Evolutionary conservation across 75 land plant genomes (phyloP).

Genomic region (Selaginella moellendorffii): DNA sequence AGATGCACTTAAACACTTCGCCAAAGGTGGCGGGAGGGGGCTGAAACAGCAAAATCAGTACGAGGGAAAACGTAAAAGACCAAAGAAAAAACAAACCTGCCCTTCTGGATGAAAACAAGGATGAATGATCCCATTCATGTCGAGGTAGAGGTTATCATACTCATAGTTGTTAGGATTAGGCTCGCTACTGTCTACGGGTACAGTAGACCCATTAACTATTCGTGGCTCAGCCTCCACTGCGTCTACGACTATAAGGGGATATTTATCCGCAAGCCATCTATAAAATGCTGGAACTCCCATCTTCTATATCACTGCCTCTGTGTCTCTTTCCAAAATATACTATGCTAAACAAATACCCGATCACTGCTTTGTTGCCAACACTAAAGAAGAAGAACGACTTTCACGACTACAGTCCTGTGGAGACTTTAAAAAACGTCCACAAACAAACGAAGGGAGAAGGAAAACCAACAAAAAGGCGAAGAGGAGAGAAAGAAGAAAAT

Average conservation of each 20-base stretch:
- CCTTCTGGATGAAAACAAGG: constrained; percentile 90
- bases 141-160: constrained; percentile 69
- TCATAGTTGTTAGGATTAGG: constrained; percentile 67
- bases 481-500: too few species aligned
- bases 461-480: too few species aligned
- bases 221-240: constrained; percentile 53
- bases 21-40: constrained; percentile 67
- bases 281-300: constrained; percentile 90
- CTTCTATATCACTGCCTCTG: too few species aligned
- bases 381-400: too few species aligned
- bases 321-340: too few species aligned
- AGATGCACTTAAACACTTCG: constrained; percentile 72
- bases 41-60: constrained; percentile 22
- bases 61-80: too few species aligned
- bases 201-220: constrained; percentile 32
- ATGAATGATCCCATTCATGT: constrained; percentile 85
- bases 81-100: constrained; percentile 41
- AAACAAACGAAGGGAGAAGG: too few species aligned
- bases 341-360: too few species aligned
- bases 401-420: too few species aligned
- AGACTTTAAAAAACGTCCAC: too few species aligned
- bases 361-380: too few species aligned
- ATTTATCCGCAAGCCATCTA: constrained; percentile 74
- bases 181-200: constrained; percentile 65
- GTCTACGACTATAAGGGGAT: constrained; percentile 59